These are phyloP conservation scores for Mollisiaceae sp. DNA, from an alignment of 2,329 filamentous ascomycete species.

Conservation along the genomic window DNA sequence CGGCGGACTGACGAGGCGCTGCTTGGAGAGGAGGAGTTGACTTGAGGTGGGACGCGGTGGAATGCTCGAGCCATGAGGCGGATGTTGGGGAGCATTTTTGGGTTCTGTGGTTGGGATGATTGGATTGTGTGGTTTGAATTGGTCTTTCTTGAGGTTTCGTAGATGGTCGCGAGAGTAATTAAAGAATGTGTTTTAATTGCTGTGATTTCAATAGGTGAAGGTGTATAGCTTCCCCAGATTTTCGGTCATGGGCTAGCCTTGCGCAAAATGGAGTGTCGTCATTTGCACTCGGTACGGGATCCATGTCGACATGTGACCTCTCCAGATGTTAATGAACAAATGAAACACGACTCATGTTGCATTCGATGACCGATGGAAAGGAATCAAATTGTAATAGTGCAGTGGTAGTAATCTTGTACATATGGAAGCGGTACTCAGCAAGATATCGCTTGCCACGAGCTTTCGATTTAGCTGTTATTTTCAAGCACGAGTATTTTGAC, in stretches of 20 bases:
- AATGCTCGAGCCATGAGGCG: constrained; percentile 26
- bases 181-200: neutral
- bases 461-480: too few species aligned
- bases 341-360: neutral
- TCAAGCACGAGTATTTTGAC: too few species aligned
- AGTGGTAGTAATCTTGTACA: too few species aligned
- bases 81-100: constrained; percentile 19
- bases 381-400: too few species aligned
- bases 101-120: neutral
- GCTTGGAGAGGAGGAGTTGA: neutral
- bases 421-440: too few species aligned
- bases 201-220: neutral
- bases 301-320: neutral
- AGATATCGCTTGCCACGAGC: too few species aligned
- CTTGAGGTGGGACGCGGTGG: constrained; percentile 18
- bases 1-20: neutral
- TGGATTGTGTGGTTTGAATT: neutral
- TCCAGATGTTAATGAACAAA: neutral
- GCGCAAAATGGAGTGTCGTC: constrained; percentile 7
- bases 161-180: neutral
- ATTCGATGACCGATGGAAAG: neutral
- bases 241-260: neutral
- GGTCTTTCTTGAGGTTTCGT: neutral
- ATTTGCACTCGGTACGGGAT: constrained; percentile 6
- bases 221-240: constrained; percentile 15